These are phyloP conservation scores for Balansia obtecta DNA, from an alignment of 2,329 filamentous ascomycete species.

Conservation along the genomic window DNA sequence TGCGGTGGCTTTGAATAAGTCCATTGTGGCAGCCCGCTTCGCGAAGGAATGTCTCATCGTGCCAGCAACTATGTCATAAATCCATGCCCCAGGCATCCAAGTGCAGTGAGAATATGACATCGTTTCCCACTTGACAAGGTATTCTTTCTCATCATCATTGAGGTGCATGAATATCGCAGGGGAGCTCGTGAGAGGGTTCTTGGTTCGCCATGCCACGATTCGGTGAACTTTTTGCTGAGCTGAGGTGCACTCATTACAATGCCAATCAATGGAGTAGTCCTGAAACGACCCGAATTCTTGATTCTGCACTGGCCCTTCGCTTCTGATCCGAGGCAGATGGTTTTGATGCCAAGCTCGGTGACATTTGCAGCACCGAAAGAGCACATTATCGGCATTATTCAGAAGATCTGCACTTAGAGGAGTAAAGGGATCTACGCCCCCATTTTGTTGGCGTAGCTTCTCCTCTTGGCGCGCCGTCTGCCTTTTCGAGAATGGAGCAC, in stretches of 20 bases:
- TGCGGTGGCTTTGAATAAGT: slow-evolving; percentile 50
- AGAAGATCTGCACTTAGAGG: slow-evolving; percentile 48
- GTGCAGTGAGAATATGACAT: slow-evolving; percentile 69
- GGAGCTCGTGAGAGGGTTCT: slow-evolving; percentile 32
- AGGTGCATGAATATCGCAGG: slow-evolving; percentile 30
- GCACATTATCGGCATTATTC: slow-evolving; percentile 62
- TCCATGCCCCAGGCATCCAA: slow-evolving; percentile 87
- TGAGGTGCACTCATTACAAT: slow-evolving; percentile 65
- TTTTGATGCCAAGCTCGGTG: slow-evolving; percentile 72
- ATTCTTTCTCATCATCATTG: slow-evolving; percentile 63
- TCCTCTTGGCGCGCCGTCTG: slow-evolving; percentile 73
- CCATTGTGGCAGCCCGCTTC: slow-evolving; percentile 51
- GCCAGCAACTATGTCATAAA: slow-evolving; percentile 55
- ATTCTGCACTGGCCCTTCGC: slow-evolving; percentile 21
- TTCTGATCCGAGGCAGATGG: slow-evolving; percentile 51
- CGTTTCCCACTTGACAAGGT: slow-evolving; percentile 77
- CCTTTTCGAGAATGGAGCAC: slow-evolving; percentile 58
- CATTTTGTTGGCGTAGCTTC: slow-evolving; percentile 65
- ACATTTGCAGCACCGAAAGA: slow-evolving; percentile 75
- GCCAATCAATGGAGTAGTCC: slow-evolving; percentile 65
- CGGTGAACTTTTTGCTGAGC: slow-evolving; percentile 54
- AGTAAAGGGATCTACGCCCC: slow-evolving; percentile 63
- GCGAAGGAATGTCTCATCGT: slow-evolving; percentile 63
- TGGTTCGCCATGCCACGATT: slow-evolving; percentile 72
- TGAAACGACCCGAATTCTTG: slow-evolving; percentile 41